Evolutionary conservation across 1,284 basidiomycete genomes (phyloP).

Genomic region (Ganoderma resinaceum): DNA sequence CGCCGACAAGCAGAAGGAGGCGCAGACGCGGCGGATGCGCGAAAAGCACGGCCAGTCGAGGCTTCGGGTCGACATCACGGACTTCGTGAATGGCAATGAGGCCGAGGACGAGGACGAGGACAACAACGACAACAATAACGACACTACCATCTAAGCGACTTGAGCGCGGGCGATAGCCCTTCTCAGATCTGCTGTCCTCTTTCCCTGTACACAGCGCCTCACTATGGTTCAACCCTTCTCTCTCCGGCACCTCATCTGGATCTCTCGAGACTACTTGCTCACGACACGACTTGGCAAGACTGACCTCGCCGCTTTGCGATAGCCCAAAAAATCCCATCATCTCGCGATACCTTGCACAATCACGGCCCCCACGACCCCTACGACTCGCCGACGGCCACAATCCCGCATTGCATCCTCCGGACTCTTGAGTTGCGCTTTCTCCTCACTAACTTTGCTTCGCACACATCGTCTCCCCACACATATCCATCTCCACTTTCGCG

Average conservation of each 20-base stretch:
- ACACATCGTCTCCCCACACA: not conserved
- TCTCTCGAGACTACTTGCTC: not conserved
- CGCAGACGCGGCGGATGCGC: not conserved
- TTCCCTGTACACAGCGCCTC: not conserved
- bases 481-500: not conserved
- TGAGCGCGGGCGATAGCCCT: not conserved
- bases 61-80: conserved; percentile 1
- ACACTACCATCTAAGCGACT: not conserved
- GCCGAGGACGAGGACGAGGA: not conserved
- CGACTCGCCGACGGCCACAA: not conserved
- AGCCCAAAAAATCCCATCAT: not conserved
- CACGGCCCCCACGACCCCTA: not conserved
- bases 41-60: not conserved
- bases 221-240: not conserved
- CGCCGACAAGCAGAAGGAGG: conserved; percentile 16
- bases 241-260: not conserved
- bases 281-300: not conserved
- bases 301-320: not conserved
- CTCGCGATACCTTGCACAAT: not conserved
- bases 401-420: not conserved
- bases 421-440: not conserved
- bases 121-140: no score
- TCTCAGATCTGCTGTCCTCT: not conserved
- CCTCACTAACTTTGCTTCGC: not conserved
- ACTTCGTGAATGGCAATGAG: no score